Percentiles rank a stretch among this genome's conserved stretches.
Evolutionary conservation across 192 early-diverging fungal genomes (phyloP).

Genomic region (Entomortierella parvispora): DNA sequence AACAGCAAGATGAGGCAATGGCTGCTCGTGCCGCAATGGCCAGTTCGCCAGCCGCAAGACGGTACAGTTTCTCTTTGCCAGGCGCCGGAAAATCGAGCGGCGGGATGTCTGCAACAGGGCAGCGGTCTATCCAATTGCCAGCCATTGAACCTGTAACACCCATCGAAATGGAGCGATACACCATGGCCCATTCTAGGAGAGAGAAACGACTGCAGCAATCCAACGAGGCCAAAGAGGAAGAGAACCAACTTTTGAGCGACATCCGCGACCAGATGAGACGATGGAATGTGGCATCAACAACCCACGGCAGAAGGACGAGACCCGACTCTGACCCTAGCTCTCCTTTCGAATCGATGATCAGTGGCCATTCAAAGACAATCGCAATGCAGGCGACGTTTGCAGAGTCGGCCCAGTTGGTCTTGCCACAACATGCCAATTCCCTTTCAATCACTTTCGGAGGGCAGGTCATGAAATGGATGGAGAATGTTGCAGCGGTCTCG

Average conservation of each 20-base stretch:
- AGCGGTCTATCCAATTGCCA: conserved; percentile 56
- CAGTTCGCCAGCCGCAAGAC: conserved; percentile 32
- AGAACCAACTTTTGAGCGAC: conserved; percentile 42
- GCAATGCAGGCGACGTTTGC: conserved; percentile 61
- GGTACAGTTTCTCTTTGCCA: conserved; percentile 41
- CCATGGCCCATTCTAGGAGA: conserved; percentile 66
- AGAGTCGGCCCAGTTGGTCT: conserved; percentile 71
- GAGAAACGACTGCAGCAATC: conserved; percentile 48
- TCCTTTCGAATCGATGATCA: conserved; percentile 17
- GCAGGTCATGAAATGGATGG: conserved; percentile 80
- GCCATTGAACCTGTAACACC: conserved; percentile 59
- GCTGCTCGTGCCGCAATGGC: conserved; percentile 15
- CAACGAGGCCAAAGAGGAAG: conserved; percentile 23
- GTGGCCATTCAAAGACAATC: conserved; percentile 2
- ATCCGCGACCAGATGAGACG: conserved; percentile 53
- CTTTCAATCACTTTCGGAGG: conserved; percentile 77
- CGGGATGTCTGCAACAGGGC: neutral
- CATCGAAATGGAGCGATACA: conserved; percentile 64
- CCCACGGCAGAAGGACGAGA: conserved; percentile 12
- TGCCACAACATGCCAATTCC: conserved; percentile 80
- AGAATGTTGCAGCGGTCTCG: conserved; percentile 67
- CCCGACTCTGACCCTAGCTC: neutral
- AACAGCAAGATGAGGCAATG: conserved; percentile 6
- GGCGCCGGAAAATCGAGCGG: conserved; percentile 7
- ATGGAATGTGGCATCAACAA: conserved; percentile 51